phyloP scores from a whole-genome alignment of 2,329 filamentous ascomycete species.

The Sporothrix brunneoviolacea region DNA sequence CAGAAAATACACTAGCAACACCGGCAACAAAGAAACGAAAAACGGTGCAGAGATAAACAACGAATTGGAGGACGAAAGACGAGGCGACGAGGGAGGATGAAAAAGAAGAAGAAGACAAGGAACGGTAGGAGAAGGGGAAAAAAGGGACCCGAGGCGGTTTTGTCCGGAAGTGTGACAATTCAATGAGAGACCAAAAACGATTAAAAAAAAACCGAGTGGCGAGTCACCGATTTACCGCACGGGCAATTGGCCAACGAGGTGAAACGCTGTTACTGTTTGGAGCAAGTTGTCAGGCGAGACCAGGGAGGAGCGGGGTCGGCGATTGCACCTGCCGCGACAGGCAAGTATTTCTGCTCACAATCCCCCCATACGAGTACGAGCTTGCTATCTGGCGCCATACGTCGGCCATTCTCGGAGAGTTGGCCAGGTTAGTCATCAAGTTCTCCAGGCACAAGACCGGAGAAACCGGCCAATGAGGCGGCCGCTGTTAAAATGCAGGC shows the following conservation, averaged over 20 bases:
- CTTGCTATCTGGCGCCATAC: background rate
- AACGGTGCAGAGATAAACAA: background rate
- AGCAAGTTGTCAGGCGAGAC: background rate
- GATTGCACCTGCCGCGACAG: no score
- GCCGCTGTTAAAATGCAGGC: background rate
- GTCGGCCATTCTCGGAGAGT: constrained; percentile 7
- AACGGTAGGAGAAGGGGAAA: background rate
- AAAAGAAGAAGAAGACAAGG: background rate
- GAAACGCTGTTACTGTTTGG: constrained; percentile 2
- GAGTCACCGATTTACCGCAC: background rate
- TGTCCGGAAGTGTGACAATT: background rate
- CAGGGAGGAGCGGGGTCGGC: background rate
- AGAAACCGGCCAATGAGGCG: constrained; percentile 3
- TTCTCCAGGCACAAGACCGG: no score
- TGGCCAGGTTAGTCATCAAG: background rate
- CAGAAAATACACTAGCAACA: background rate
- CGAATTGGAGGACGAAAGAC: background rate
- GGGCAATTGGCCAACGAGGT: constrained; percentile 11
- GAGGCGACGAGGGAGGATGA: no score
- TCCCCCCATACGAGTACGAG: no score
- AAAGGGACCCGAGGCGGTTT: no score
- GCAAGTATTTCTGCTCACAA: background rate
- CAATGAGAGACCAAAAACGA: background rate
- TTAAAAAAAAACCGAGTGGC: constrained; percentile 1
- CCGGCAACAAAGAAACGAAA: background rate